phyloP scores from a whole-genome alignment of 345 rosid genomes.

The Corchorus olitorius region DNA sequence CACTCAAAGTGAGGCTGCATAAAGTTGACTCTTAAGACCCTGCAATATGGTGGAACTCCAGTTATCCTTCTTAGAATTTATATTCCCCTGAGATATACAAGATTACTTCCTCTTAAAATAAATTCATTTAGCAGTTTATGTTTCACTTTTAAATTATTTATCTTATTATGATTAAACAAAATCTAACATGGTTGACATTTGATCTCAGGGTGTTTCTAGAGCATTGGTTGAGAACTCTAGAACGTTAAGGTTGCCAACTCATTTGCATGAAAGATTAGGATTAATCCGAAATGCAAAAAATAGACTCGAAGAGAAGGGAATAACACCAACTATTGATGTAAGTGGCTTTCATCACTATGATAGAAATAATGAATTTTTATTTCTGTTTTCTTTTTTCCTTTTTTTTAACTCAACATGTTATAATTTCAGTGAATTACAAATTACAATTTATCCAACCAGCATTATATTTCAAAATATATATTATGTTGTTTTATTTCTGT shows the following conservation, averaged over 20 bases:
- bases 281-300: slow-evolving; percentile 85
- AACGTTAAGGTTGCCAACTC: slow-evolving; percentile 82
- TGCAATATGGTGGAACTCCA: background rate
- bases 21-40: background rate
- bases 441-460: background rate
- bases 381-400: background rate
- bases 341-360: slow-evolving; percentile 29
- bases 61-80: background rate
- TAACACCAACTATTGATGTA: slow-evolving; percentile 86
- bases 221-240: slow-evolving; percentile 86
- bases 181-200: slow-evolving; percentile 18
- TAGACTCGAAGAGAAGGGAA: slow-evolving; percentile 82
- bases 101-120: background rate
- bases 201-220: slow-evolving; percentile 80
- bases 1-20: background rate
- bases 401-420: background rate
- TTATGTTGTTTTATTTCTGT: background rate
- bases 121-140: background rate
- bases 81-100: background rate
- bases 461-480: slow-evolving; percentile 8
- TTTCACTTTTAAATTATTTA: background rate
- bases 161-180: slow-evolving; percentile 14
- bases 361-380: background rate
- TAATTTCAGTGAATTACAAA: background rate
- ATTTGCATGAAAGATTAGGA: slow-evolving; percentile 85